Percentiles rank a stretch among this genome's conserved stretches.
Evolutionary conservation across 345 rosid genomes (phyloP).

Genomic region (Ricinus communis): DNA sequence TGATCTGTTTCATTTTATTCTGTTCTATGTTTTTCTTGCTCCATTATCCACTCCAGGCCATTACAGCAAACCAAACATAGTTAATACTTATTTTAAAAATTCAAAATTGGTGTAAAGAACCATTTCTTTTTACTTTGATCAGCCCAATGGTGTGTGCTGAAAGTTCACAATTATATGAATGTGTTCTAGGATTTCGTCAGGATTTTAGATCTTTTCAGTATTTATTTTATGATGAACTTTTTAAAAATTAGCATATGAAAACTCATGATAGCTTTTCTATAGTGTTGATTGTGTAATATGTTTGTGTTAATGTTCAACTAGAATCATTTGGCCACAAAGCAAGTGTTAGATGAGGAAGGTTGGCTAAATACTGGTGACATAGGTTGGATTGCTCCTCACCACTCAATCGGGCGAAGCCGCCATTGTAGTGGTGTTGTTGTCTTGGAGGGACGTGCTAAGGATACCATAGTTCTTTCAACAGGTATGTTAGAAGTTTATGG

Average conservation of each 20-base stretch:
- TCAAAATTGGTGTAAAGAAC: not conserved
- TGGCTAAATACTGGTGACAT: slow-evolving; percentile 92
- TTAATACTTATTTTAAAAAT: not conserved
- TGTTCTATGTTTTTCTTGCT: not conserved
- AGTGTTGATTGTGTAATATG: not conserved
- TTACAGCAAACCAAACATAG: not conserved
- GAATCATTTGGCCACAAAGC: slow-evolving; percentile 73
- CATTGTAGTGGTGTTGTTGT: slow-evolving; percentile 76
- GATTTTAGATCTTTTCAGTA: not conserved
- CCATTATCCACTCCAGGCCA: not conserved
- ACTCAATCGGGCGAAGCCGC: slow-evolving; percentile 74
- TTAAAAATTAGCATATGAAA: too few relatives aligned
- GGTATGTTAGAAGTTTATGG: too few relatives aligned
- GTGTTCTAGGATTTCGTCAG: not conserved
- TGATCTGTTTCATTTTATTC: not conserved
- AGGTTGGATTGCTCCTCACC: slow-evolving; percentile 92
- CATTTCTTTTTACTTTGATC: not conserved
- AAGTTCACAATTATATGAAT: not conserved
- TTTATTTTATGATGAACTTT: not conserved
- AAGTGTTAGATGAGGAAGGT: slow-evolving; percentile 67
- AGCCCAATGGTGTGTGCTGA: not conserved
- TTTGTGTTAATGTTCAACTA: slow-evolving; percentile 31
- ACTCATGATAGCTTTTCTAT: not conserved
- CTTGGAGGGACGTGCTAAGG: slow-evolving; percentile 97
- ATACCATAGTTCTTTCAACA: slow-evolving; percentile 91